Evolutionary conservation across 371 early-diverging fungal species (phyloP).

Genomic region (Mucor saturninus): DNA sequence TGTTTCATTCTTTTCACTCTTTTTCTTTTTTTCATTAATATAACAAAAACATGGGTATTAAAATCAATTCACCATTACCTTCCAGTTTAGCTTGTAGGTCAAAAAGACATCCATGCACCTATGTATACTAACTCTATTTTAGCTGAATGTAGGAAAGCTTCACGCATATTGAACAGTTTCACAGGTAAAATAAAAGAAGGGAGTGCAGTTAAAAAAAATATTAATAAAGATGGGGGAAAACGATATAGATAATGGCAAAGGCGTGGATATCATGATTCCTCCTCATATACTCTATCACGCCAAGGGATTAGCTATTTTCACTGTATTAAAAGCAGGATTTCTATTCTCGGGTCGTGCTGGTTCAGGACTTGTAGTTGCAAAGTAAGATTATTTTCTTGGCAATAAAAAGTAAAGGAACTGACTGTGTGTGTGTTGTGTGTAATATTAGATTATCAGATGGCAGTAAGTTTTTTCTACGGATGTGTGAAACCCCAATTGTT

Average conservation of each 20-base stretch:
- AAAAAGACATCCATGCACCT: too few relatives aligned
- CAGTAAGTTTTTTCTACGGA: conserved; percentile 17
- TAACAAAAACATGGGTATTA: conserved; percentile 13
- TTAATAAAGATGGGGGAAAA: neutral
- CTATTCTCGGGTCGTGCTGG: conserved; percentile 85
- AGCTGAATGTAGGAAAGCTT: conserved; percentile 61
- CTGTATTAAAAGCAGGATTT: conserved; percentile 86
- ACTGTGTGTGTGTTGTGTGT: neutral
- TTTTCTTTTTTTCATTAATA: neutral
- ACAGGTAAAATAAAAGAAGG: conserved; percentile 33
- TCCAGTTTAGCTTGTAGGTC: conserved; percentile 41
- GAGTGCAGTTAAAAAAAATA: neutral
- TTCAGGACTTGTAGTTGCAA: conserved; percentile 82
- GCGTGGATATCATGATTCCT: conserved; percentile 67
- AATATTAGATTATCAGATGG: conserved; percentile 42
- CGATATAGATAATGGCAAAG: conserved; percentile 42
- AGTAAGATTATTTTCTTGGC: conserved; percentile 20
- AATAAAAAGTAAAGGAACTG: neutral
- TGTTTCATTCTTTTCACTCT: too few relatives aligned
- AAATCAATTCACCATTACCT: conserved; percentile 45
- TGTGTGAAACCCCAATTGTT: neutral
- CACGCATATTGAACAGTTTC: conserved; percentile 65
- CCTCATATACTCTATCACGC: conserved; percentile 63
- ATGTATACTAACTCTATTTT: neutral
- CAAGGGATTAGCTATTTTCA: conserved; percentile 86